A percentile compares a stretch with the other conserved stretches of the same genome.
Evolutionary conservation across 163 green algal species (phyloP).

Genomic region (Coccomyxa subellipsoidea): DNA sequence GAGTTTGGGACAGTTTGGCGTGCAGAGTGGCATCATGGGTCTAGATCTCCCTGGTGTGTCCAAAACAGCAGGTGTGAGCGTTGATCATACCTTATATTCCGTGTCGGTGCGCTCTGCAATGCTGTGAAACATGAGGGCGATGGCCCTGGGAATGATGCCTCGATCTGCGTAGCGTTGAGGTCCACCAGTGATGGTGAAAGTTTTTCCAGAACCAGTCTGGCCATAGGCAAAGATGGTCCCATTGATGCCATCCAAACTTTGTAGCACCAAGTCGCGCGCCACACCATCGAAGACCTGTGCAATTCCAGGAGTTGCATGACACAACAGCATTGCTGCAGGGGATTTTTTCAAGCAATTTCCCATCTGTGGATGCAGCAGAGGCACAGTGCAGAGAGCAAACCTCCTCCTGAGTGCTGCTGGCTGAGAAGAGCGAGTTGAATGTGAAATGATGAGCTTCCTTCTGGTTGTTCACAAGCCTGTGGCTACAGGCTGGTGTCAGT

Average conservation of each 20-base stretch:
- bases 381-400: constrained; percentile 8
- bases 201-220: constrained; percentile 94
- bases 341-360: too few relatives aligned
- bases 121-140: constrained; percentile 66
- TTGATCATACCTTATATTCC: constrained; percentile 37
- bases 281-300: constrained; percentile 6
- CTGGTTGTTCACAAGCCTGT: constrained; percentile 50
- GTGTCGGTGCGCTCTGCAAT: constrained; percentile 17
- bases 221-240: constrained; percentile 93
- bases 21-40: too few relatives aligned
- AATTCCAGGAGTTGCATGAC: too few relatives aligned
- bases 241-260: constrained; percentile 72
- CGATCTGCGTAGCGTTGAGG: constrained; percentile 56
- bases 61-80: too few relatives aligned
- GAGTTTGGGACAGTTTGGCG: too few relatives aligned
- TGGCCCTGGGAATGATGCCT: constrained; percentile 68
- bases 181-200: constrained; percentile 88
- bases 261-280: not conserved
- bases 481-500: not conserved
- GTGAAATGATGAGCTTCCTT: constrained; percentile 48
- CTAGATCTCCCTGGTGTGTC: too few relatives aligned
- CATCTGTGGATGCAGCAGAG: too few relatives aligned
- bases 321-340: not conserved
- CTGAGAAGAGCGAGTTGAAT: constrained; percentile 50
- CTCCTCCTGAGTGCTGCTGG: constrained; percentile 52